Evolutionary conservation across 2,329 filamentous ascomycete genomes (phyloP), one percentile per base, ranked within the genome.

Genomic region (Hymenoscyphus fraxineus): DNA sequence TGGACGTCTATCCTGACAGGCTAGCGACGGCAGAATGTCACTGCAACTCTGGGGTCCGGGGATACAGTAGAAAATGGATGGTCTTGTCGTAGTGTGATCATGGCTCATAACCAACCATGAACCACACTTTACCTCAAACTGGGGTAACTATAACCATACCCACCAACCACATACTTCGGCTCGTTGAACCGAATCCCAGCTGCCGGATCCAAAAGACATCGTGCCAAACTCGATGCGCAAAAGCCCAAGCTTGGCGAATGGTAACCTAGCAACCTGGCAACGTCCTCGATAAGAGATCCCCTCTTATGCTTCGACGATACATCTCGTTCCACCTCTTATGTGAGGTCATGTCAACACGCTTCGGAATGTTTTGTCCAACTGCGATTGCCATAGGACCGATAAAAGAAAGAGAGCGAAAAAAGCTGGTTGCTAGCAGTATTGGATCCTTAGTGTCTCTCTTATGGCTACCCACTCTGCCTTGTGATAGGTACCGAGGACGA

Each of bases 301-400:
- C 44, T 54, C 47, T 54, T 54, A 22, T 54, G 47, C 47, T 27
- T 54, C 47, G 22, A 54, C 19, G 47, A 27, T 12, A 27, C 22
- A 22, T 27, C 59, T 35, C 38, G 63, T 66, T 70, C 61, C 58
- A 66, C 66, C 65, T 69, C 61, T 68, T 62, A 66, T 65, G 66
- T 63, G 61, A 47, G 58, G 59, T 68, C 63, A 65, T 64, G 66
- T 64, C 63, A 47, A 57, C 62, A 64, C 64, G 60, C 31, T 63
- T 41, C 59, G 13, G 13, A 27, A 9, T 22, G 19, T 22, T 27
- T 22, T 27, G 47, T 41, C 35, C 60, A 59, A 54, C 39, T 22
- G 27, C 31, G 22, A 51, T 39, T 59, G n/a, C 41, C 39, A 65
- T 66, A 63, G 66, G 66, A 15, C 64, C 64, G 62, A 63, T 68